A percentile compares a stretch with the other conserved stretches of the same genome.
Conservation (phyloP, 345 rosid genomes). For the Syzygium grande region DNA sequence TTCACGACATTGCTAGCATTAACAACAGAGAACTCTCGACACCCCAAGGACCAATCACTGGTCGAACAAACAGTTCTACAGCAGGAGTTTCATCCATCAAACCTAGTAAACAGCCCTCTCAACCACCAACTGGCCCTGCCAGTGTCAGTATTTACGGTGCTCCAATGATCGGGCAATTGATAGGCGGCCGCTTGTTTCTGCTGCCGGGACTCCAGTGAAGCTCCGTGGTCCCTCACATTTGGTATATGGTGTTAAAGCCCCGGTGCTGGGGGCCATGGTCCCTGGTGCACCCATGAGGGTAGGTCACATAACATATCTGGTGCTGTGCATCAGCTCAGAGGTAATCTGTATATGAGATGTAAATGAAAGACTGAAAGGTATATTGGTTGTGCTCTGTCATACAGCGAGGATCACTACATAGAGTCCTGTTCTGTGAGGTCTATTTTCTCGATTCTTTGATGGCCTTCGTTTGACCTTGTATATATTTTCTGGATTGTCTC, state of each 20-base stretch:
- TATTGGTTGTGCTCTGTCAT: not conserved
- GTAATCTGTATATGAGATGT: constrained; percentile 12
- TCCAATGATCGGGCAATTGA: constrained; percentile 73
- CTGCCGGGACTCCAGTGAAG: constrained; percentile 92
- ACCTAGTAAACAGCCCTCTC: constrained; percentile 50
- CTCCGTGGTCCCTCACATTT: constrained; percentile 65
- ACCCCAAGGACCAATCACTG: constrained; percentile 86
- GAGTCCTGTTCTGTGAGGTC: not conserved
- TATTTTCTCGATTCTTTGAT: not conserved
- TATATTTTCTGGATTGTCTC: not conserved
- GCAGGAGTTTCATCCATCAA: constrained; percentile 48
- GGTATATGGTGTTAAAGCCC: constrained; percentile 67
- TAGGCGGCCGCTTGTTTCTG: constrained; percentile 72
- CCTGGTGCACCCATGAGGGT: constrained; percentile 78
- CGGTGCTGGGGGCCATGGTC: constrained; percentile 55
- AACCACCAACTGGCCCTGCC: constrained; percentile 30
- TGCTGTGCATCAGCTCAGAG: constrained; percentile 72
- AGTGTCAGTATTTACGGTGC: constrained; percentile 52
- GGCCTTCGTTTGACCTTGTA: not conserved
- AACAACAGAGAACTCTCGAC: constrained; percentile 59
- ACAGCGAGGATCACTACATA: not conserved
- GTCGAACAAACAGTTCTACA: constrained; percentile 57
- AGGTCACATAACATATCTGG: constrained; percentile 55
- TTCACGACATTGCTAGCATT: constrained; percentile 89
- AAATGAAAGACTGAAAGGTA: not conserved